These are phyloP conservation scores for Lentinula guzmanii DNA, from an alignment of 768 basidiomycete genomes.

Conservation along the genomic window DNA sequence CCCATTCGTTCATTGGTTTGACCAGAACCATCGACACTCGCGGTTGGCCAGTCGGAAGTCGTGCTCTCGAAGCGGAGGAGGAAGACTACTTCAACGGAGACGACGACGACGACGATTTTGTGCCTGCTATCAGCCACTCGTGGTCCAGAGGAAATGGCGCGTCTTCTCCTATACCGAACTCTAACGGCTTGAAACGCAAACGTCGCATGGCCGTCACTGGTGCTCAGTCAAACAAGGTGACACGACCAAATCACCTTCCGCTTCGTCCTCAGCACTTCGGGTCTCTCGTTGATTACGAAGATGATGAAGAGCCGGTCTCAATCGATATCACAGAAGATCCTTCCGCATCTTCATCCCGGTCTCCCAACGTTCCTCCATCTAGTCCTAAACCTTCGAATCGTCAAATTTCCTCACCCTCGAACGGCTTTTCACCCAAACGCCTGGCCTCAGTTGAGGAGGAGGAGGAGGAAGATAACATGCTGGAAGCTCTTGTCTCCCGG, in stretches of 20 bases:
- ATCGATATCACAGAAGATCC: constrained; percentile 1
- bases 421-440: constrained; percentile 38
- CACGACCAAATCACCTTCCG: constrained; percentile 31
- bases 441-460: constrained; percentile 32
- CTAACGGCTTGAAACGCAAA: constrained; percentile 50
- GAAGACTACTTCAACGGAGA: constrained; percentile 92
- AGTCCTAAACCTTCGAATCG: constrained; percentile 33
- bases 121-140: constrained; percentile 32
- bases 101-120: constrained; percentile 63
- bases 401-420: constrained; percentile 25
- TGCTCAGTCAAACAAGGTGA: constrained; percentile 31
- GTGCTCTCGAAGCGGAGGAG: constrained; percentile 67
- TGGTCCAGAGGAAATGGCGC: constrained; percentile 24
- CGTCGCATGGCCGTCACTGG: constrained; percentile 39
- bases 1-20: neutral
- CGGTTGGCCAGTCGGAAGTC: constrained; percentile 39
- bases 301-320: constrained; percentile 57
- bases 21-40: constrained; percentile 35
- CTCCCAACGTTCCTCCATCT: constrained; percentile 26
- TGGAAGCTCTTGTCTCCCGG: constrained; percentile 49
- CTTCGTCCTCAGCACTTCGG: constrained; percentile 49
- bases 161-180: constrained; percentile 27
- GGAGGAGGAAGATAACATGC: constrained; percentile 55
- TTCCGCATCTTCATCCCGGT: constrained; percentile 23
- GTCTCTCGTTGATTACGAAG: constrained; percentile 71